Conservation (phyloP, 2,329 filamentous ascomycete genomes). For the Neonectria punicea region DNA sequence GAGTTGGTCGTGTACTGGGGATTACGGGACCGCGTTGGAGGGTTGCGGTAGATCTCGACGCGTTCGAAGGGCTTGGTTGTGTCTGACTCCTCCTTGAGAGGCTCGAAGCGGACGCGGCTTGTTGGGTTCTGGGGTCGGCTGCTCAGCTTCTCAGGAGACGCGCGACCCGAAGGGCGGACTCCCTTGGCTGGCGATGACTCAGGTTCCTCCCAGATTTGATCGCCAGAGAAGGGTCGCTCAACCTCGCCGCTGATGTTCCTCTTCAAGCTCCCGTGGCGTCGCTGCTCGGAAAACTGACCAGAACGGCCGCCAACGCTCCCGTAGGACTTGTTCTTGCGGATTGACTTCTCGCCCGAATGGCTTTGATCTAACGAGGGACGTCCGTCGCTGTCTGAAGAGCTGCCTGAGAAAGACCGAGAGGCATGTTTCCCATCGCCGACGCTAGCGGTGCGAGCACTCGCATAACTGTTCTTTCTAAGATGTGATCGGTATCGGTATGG, state of each 20-base stretch:
- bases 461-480: slow-evolving; percentile 77
- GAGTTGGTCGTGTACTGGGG: slow-evolving; percentile 80
- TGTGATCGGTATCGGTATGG: slow-evolving; percentile 76
- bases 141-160: slow-evolving; percentile 47
- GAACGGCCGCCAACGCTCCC: slow-evolving; percentile 51
- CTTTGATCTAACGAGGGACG: slow-evolving; percentile 41
- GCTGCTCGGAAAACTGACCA: slow-evolving; percentile 52
- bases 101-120: slow-evolving; percentile 53
- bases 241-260: slow-evolving; percentile 77
- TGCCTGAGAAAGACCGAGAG: slow-evolving; percentile 61
- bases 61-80: slow-evolving; percentile 54
- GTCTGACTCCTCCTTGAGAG: slow-evolving; percentile 49
- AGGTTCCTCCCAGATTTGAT: slow-evolving; percentile 92
- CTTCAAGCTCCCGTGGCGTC: slow-evolving; percentile 73
- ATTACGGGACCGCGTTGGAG: slow-evolving; percentile 84
- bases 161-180: slow-evolving; percentile 40
- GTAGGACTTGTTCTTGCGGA: slow-evolving; percentile 52
- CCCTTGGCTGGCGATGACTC: slow-evolving; percentile 53
- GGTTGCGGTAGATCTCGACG: slow-evolving; percentile 85
- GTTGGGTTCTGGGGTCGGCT: slow-evolving; percentile 48
- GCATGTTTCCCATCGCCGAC: slow-evolving; percentile 58
- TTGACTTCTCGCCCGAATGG: slow-evolving; percentile 27
- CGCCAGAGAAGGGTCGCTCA: slow-evolving; percentile 74
- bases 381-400: slow-evolving; percentile 61
- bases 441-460: slow-evolving; percentile 71